Evolutionary conservation across 768 basidiomycete species (phyloP).

Genomic region (Boletales sp.): DNA sequence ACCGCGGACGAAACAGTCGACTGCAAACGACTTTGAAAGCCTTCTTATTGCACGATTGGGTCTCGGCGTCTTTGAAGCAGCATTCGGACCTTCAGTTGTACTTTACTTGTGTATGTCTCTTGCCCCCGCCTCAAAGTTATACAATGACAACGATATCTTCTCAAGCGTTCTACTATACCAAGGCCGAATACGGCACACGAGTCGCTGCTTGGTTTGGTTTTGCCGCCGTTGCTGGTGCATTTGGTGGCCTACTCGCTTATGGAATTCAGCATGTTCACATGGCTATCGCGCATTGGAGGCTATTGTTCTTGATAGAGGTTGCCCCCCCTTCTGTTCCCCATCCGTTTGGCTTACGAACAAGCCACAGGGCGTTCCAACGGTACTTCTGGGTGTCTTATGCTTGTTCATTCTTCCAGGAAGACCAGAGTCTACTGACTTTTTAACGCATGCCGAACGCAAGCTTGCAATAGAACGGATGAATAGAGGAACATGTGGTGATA

Average conservation of each 20-base stretch:
- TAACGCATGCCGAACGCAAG: slow-evolving; percentile 31
- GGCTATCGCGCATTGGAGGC: slow-evolving; percentile 40
- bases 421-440: slow-evolving; percentile 32
- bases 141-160: not conserved
- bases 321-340: not conserved
- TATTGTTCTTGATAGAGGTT: slow-evolving; percentile 30
- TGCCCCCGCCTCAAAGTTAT: slow-evolving; percentile 13
- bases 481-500: slow-evolving; percentile 41
- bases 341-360: not conserved
- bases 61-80: slow-evolving; percentile 35
- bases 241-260: slow-evolving; percentile 54
- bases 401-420: slow-evolving; percentile 29
- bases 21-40: slow-evolving; percentile 22
- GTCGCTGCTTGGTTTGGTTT: slow-evolving; percentile 53
- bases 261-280: slow-evolving; percentile 42
- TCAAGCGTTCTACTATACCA: slow-evolving; percentile 49
- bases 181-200: slow-evolving; percentile 43
- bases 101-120: slow-evolving; percentile 28
- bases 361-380: slow-evolving; percentile 54
- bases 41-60: slow-evolving; percentile 29
- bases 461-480: slow-evolving; percentile 34
- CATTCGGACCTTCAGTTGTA: slow-evolving; percentile 30
- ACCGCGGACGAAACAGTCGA: slow-evolving; percentile 15
- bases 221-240: slow-evolving; percentile 54
- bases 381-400: slow-evolving; percentile 26